These are phyloP conservation scores for Epichloe sylvatica DNA, from an alignment of 2,329 filamentous ascomycete species.

Conservation along the genomic window DNA sequence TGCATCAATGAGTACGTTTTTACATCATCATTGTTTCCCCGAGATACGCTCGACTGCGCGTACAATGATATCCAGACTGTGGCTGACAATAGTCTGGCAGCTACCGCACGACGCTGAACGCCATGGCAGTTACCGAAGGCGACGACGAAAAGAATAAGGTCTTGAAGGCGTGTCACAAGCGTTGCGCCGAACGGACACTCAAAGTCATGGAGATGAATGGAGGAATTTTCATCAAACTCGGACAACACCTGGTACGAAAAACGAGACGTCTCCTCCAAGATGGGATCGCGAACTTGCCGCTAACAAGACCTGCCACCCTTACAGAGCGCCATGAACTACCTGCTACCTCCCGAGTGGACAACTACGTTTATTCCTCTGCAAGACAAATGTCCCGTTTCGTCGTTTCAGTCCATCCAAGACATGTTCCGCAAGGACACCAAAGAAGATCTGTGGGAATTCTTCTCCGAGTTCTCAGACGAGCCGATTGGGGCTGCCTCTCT, in stretches of 20 bases:
- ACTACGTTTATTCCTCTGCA: conserved; percentile 91
- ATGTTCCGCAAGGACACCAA: conserved; percentile 84
- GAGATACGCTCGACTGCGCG: conserved; percentile 3
- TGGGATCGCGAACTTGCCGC: background rate
- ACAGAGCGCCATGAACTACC: conserved; percentile 84
- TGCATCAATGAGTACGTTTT: conserved; percentile 70
- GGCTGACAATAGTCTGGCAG: conserved; percentile 28
- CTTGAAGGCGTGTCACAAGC: conserved; percentile 74
- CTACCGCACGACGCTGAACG: conserved; percentile 74
- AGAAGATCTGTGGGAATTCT: conserved; percentile 62
- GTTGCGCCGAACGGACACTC: conserved; percentile 80
- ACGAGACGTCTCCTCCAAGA: background rate
- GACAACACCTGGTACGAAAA: conserved; percentile 63
- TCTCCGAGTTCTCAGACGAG: conserved; percentile 64
- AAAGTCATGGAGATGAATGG: conserved; percentile 87
- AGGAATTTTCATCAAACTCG: conserved; percentile 95
- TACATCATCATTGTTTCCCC: background rate
- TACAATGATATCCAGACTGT: background rate
- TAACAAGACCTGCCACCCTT: background rate
- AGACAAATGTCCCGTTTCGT: conserved; percentile 88
- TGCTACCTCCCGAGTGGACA: conserved; percentile 84
- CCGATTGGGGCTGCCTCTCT: conserved; percentile 89
- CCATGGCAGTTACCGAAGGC: conserved; percentile 46
- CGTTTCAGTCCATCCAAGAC: conserved; percentile 67
- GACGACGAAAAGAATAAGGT: conserved; percentile 50